Evolutionary conservation across 495 filamentous ascomycete species (phyloP), one percentile per base, ranked within the genome.

Genomic region (Penicillium nucicola): DNA sequence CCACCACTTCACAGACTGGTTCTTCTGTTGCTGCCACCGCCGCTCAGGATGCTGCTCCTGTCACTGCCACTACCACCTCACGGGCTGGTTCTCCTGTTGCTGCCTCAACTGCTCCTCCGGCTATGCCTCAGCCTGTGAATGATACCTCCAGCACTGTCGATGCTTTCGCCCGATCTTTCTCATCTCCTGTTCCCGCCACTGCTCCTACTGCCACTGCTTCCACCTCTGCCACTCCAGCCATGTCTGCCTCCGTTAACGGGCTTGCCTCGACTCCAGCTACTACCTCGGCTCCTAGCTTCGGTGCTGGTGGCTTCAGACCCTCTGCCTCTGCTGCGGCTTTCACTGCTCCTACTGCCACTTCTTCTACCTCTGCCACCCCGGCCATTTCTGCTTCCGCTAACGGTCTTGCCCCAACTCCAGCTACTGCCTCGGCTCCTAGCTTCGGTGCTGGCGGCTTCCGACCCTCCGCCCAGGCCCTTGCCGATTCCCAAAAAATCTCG

Each of bases 111-210:
- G 25, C 25, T 28, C 25, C 25, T 28, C 1, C 7, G 7, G 25
- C 25, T 28, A 8, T 8, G 25, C 25, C 25, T 28, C 25, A 28
- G 25, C 25, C 25, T 2, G 25, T 28, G 25, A 28, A 28, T 5
- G 37, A 20, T 40, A 20, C 58, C 18, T 72, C 72, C 14, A 57
- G 61, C 3, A 75, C 72, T 14, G 63, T 69, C 3, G 68, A 33
- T 43, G 64, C 72, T 15, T 76, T 76, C 31, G 70, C 71, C n/a
- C 62, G 68, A 47, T 71, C 73, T 10, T 75, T 75, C 33, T 73
- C 70, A 2, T 57, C 62, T 6, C 68, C 70, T 1, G 56, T 53
- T 19, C 46, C 65, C 12, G 45, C 52, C 17, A 32, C 48, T 17
- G 41, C 30, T 20, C 12, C 50, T 25, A 34, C 33, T 12, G 22